Base-by-base conservation (phyloP, 768 basidiomycete species). In the Suillus plorans region DNA sequence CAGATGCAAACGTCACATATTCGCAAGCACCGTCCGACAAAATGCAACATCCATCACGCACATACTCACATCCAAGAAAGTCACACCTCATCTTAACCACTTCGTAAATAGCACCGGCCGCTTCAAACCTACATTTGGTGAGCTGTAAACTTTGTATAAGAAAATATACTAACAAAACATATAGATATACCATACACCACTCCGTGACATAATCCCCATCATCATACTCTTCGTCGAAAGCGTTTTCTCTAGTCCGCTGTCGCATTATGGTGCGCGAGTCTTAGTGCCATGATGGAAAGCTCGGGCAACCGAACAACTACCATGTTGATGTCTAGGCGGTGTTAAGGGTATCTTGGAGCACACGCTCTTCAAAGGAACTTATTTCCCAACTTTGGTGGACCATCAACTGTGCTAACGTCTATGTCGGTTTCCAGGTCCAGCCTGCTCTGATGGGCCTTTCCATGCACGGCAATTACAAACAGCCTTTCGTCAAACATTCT, bases 361-460 rank as follows among this genome's bases (percentile, higher is more conserved):
- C 72, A 97, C 95, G 0, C 77, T 99, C 49, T 99, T 99, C 86
- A 97, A 97, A 79, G 96, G 94, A 57, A 98, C 97, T 18, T 95
- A 95, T 76, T 96, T 97, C 88, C 93, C 95, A 0, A 96, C 84
- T 99, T 13, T 99, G 97, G 97, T 97, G 95, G 95, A 94, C 97
- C 0, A 98, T 98, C 82, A 99, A 99, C 79, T 93, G 97, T 68
- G 96, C 97, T 60, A 99, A 99, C 74, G 95, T 98, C 74, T 97
- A 97, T 72, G 95, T 99, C 75, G 97, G 97, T 86, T 99, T 99
- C 94, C 97, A 99, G 77, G 97, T 99, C 28, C 97, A 98, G 72
- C 86, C 99, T 53, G 97, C 99, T 84, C 78, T 99, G 67, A 99
- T 97, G 13, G 95, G 95, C 71, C 95, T 96, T 67, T 96, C 96